Evolutionary conservation across 1,284 basidiomycete genomes (phyloP), one percentile per base, ranked within the genome.

Genomic region (Leucocoprinus gongylophorus): DNA sequence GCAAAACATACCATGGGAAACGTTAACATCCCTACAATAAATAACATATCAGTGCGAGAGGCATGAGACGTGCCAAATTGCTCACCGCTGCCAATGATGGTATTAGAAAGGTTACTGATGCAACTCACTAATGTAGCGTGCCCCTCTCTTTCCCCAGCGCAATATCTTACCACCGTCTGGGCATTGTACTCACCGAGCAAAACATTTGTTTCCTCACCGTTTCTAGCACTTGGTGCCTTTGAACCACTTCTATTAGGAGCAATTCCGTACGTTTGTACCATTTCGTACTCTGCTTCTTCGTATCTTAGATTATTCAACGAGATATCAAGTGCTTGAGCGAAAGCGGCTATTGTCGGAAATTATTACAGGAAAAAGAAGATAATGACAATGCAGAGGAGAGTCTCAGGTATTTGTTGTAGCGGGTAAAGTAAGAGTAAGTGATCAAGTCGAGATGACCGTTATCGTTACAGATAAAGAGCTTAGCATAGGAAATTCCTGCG

Each of bases 41-140:
- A 10, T 48, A 18, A 32, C 39, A 48, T 28, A 39, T 40, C 17
- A 20, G 21, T 18, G 5, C 10, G 20, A 32, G 37, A 26, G 17
- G 21, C 12, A 30, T 23, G 21, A 43, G 13, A 23, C 45, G 48
- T 37, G 18, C 21, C n/a, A 32, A 52, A 46, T n/a, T 13, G 79
- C 76, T 64, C 68, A 81, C 91, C 91, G 53, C 88, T 91, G 13
- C 91, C 91, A 61, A 94, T 87, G 60, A 93, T 91, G 0, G 91
- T 95, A 62, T 95, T 91, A 42, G 82, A 73, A 49, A 93, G 71
- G 62, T 94, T 94, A 57, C 85, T 81, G 46, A 87, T 74, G 54
- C 78, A 82, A 57, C 86, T 87, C 21, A 73, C 59, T 29, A 90
- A 66, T 41, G 69, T 79, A 23, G 85, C 88, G 65, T 81, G 79